Evolutionary conservation across 2,329 filamentous ascomycete species (phyloP), one percentile per base, ranked within the genome.

Genomic region (Dactylella cylindrospora): DNA sequence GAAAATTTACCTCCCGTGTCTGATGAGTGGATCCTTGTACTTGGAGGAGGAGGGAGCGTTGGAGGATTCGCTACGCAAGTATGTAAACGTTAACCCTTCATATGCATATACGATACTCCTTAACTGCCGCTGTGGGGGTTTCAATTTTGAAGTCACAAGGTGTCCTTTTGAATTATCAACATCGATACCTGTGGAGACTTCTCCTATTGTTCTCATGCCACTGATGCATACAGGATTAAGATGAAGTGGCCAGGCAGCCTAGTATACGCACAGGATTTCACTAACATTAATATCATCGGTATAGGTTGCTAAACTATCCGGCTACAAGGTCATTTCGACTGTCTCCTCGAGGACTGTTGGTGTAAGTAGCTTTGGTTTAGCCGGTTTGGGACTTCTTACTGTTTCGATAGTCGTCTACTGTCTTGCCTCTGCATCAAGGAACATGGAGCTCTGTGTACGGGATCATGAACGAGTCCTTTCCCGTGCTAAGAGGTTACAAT

Each of bases 251-350:
- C 4, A 40, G 19, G 7, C 26, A 32, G 40, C 25, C 31, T 44
- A 12, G 25, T 25, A n/a, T 20, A 25, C 19, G 13, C 15, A 6
- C 9, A n/a, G 20, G 23, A 2, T 40, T 40, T 4, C 7, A 10
- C 44, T 49, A 26, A 49, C 17, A 13, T 43, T 25, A 15, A n/a
- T 8, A 25, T 8, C 13, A 25, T 12, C 12, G 12, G 29, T 29
- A 50, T 40, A 62, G 57, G 43, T 62, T n/a, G 50, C 49, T 12
- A 62, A 62, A 23, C 19, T 62, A 10, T 62, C 57, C 3, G 57
- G 57, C 1, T 62, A 62, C 57, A 62, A 54, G 43, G 57, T 62
- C 20, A 54, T 62, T 40, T 26, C 57, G 3, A 62, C 29, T 39
- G 57, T 54, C n/a, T 62, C 57, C 3, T 29, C 43, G 15, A 49